Evolutionary conservation across 1,139 yeast species (phyloP), one percentile per base, ranked within the genome.

Genomic region (Geotrichum restrictum): DNA sequence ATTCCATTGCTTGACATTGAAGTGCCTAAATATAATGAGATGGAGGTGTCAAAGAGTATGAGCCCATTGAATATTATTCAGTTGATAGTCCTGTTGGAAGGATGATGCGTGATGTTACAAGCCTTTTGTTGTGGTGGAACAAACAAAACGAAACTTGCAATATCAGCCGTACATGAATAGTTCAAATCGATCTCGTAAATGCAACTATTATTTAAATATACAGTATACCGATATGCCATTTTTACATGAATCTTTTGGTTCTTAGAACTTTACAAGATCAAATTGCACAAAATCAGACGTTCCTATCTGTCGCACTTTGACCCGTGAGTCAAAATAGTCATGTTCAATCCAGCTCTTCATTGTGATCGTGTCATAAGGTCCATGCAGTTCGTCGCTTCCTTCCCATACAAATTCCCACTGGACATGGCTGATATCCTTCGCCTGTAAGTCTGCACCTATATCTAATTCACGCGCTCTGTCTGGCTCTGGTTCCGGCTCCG

Each of bases 331-430:
- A 62, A 85, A 84, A 62, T 83, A 81, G 10, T 70, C 68, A 49
- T 69, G 65, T 1, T 73, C 72, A 49, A 75, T 75, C 93, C 93
- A 85, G 55, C 77, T 77, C 2, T 59, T 59, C 80, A 85, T 83
- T 56, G 83, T 83, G 40, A 71, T 71, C 1, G 70, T 59, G 0
- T 83, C 69, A 62, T 73, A 82, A 0, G 88, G 87, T 0, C 91
- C 91, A 62, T 82, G 76, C 0, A 82, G 60, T 27, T 72, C 74
- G 2, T 71, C 72, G 40, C 70, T 74, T 1, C 74, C 81, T 3
- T 64, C 60, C 88, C 89, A 85, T 58, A 74, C 71, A 63, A 81
- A 84, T 58, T 80, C 82, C 88, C 88, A 85, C 22, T 69, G 58
- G n/a, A n/a, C n/a, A n/a, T n/a, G 56, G 10, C 51, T 51, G 27